Conservation (phyloP, 495 filamentous ascomycete genomes). For the Annulohypoxylon nitens region DNA sequence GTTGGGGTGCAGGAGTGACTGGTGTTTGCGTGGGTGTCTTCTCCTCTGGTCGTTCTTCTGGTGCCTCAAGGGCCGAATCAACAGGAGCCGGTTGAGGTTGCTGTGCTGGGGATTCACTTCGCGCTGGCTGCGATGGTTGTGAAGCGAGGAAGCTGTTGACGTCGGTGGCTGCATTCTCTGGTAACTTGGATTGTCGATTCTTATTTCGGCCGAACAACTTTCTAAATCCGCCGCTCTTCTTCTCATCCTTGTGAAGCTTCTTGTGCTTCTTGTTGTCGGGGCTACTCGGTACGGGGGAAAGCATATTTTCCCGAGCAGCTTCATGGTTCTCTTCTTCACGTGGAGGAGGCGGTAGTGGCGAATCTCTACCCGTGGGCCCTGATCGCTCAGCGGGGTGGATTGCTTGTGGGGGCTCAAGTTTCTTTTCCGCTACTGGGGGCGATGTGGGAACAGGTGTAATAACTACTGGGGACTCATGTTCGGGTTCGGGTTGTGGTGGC, state of each 20-base stretch:
- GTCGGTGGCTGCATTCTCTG: constrained; percentile 61
- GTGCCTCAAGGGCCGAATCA: constrained; percentile 47
- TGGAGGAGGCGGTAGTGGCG: constrained; percentile 56
- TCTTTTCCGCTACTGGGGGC: constrained; percentile 50
- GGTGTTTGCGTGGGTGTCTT: constrained; percentile 51
- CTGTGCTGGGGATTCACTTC: constrained; percentile 41
- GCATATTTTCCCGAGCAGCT: constrained; percentile 56
- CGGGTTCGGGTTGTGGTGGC: constrained; percentile 18
- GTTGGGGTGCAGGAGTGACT: constrained; percentile 29
- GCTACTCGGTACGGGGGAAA: constrained; percentile 61
- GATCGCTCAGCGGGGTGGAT: constrained; percentile 56
- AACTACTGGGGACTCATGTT: constrained; percentile 18
- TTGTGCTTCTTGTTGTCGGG: constrained; percentile 63
- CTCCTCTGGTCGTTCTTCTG: constrained; percentile 52
- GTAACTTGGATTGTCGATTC: constrained; percentile 63
- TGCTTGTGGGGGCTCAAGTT: constrained; percentile 50
- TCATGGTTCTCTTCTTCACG: constrained; percentile 57
- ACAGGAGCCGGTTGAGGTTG: constrained; percentile 47
- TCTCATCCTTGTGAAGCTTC: constrained; percentile 70
- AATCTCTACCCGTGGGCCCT: constrained; percentile 50
- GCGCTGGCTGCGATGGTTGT: constrained; percentile 37
- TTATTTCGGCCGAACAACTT: constrained; percentile 75
- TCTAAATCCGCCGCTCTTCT: constrained; percentile 64
- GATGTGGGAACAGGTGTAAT: constrained; percentile 24
- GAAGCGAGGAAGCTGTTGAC: constrained; percentile 53